phyloP scores from a whole-genome alignment of 257 asterid genomes.

The Fraxinus anomala region DNA sequence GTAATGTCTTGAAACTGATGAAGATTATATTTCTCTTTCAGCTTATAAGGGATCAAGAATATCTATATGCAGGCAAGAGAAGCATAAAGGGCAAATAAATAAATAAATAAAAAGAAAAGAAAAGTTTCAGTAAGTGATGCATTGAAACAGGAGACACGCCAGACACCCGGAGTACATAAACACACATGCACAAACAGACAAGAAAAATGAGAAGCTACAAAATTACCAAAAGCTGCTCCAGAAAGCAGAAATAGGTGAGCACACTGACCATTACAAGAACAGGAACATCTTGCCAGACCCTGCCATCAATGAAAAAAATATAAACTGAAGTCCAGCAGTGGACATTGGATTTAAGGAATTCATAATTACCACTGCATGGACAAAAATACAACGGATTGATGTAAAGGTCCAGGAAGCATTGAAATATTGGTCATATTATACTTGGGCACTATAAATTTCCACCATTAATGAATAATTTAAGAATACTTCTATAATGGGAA shows the following conservation, averaged over 20 bases:
- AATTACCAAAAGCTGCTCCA: slow-evolving; percentile 96
- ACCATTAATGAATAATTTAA: background rate
- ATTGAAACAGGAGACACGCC: slow-evolving; percentile 5
- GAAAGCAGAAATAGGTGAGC: slow-evolving; percentile 95
- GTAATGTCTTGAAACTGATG: background rate
- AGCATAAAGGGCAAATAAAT: background rate
- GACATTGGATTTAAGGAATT: background rate
- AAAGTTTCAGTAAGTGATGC: background rate
- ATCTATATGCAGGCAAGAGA: slow-evolving; percentile 1
- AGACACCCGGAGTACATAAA: slow-evolving; percentile 19
- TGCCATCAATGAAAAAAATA: slow-evolving; percentile 30
- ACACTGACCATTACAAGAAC: slow-evolving; percentile 97
- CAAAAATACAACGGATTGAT: background rate
- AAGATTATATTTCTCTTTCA: background rate
- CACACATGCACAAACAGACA: slow-evolving; percentile 14
- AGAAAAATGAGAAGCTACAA: slow-evolving; percentile 22
- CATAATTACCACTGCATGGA: background rate
- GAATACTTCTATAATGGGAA: background rate
- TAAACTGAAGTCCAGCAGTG: slow-evolving; percentile 7
- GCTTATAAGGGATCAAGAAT: background rate
- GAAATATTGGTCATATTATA: background rate
- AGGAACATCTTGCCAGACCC: slow-evolving; percentile 97
- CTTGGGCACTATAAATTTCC: background rate
- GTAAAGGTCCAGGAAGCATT: background rate
- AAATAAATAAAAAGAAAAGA: too few relatives aligned